Conservation (phyloP, 805 yeast genomes). For the Hanseniaspora taiwanica region DNA sequence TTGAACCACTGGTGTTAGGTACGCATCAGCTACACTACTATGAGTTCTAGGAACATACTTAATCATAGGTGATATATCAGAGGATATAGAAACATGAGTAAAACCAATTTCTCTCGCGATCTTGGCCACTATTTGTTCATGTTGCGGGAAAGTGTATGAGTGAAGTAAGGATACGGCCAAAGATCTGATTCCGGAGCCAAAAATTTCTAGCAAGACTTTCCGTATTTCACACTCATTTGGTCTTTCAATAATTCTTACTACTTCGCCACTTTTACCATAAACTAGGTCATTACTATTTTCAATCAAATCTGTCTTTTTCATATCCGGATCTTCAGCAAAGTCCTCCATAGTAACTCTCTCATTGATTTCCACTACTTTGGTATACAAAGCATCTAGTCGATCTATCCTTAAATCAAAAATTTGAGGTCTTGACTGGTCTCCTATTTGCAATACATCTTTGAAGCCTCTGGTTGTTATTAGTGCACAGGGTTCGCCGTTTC, state of each 20-base stretch:
- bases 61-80: constrained; percentile 65
- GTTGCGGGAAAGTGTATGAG: constrained; percentile 59
- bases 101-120: constrained; percentile 59
- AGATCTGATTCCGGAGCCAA: constrained; percentile 48
- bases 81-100: constrained; percentile 52
- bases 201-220: constrained; percentile 30
- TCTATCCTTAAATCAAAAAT: constrained; percentile 73
- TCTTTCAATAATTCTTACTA: constrained; percentile 38
- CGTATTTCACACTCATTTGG: constrained; percentile 36
- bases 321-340: constrained; percentile 59
- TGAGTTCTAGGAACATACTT: constrained; percentile 63
- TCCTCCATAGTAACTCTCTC: constrained; percentile 82
- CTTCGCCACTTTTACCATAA: constrained; percentile 56
- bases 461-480: constrained; percentile 81
- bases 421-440: constrained; percentile 84
- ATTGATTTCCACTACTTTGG: constrained; percentile 68
- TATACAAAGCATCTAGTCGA: constrained; percentile 60
- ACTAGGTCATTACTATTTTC: constrained; percentile 25
- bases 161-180: constrained; percentile 63
- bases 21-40: constrained; percentile 72
- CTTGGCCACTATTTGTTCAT: constrained; percentile 45
- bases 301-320: constrained; percentile 7
- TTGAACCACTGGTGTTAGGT: constrained; percentile 65
- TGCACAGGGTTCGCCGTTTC: constrained; percentile 85
- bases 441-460: constrained; percentile 68